Conservation (phyloP, 139 green algal genomes). For the Coccomyxa sp. region DNA sequence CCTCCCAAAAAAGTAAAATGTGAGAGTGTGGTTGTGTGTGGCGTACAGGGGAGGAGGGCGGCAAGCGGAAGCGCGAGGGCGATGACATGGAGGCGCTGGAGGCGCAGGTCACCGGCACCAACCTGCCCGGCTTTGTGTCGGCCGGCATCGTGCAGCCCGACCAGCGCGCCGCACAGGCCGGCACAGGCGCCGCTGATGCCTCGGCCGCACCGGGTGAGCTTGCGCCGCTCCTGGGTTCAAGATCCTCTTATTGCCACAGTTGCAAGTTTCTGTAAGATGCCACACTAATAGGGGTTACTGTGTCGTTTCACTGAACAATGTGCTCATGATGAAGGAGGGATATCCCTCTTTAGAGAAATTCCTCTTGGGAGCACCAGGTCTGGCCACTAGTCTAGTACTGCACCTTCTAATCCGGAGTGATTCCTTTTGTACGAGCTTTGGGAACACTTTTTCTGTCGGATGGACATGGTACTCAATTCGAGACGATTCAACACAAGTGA, state of each 20-base stretch:
- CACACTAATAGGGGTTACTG: not conserved
- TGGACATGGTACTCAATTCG: too few species aligned
- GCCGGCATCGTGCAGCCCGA: constrained; percentile 69
- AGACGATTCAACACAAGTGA: too few species aligned
- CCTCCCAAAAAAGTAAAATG: not conserved
- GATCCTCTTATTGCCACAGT: not conserved
- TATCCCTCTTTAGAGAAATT: not conserved
- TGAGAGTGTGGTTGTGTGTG: not conserved
- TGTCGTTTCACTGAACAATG: not conserved
- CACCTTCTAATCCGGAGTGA: too few species aligned
- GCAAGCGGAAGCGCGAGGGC: constrained; percentile 25
- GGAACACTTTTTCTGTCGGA: too few species aligned
- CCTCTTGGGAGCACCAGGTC: too few species aligned
- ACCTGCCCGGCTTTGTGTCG: constrained; percentile 76
- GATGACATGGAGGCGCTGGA: constrained; percentile 82
- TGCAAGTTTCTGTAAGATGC: too few species aligned
- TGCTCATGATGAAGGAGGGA: not conserved
- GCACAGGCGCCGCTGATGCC: constrained; percentile 10
- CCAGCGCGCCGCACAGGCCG: not conserved
- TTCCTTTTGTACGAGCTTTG: too few species aligned
- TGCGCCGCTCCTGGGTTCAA: not conserved
- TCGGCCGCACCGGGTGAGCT: not conserved
- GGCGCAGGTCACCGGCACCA: constrained; percentile 34
- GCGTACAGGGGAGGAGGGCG: constrained; percentile 1
- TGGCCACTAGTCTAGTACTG: too few species aligned